phyloP scores from a whole-genome alignment of 257 asterid species.

The Hygrophila difformis region DNA sequence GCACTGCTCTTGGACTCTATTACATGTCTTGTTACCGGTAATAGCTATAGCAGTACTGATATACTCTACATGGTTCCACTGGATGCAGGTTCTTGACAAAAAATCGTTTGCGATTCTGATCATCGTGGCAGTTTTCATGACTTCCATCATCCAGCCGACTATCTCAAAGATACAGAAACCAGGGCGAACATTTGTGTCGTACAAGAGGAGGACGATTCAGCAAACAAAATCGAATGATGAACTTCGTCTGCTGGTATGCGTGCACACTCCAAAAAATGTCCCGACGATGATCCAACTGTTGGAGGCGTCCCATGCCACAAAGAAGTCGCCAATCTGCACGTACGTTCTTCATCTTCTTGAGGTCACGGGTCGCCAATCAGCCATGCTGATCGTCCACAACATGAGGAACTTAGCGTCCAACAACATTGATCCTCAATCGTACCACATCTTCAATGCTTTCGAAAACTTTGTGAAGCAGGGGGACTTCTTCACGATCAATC shows the following conservation, averaged over 20 bases:
- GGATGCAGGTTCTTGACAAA: conserved; percentile 77
- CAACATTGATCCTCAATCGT: no score
- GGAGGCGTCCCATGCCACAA: conserved; percentile 74
- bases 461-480: conserved; percentile 73
- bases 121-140: conserved; percentile 63
- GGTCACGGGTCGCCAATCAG: conserved; percentile 91
- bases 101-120: conserved; percentile 79
- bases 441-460: conserved; percentile 81
- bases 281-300: conserved; percentile 81
- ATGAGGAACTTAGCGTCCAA: no score
- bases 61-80: no score
- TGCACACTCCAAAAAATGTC: conserved; percentile 76
- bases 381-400: conserved; percentile 86
- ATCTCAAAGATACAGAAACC: conserved; percentile 71
- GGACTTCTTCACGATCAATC: conserved; percentile 48
- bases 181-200: conserved; percentile 37
- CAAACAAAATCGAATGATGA: conserved; percentile 56
- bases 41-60: no score
- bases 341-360: conserved; percentile 85
- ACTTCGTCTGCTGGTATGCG: conserved; percentile 50
- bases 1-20: conserved; percentile 18
- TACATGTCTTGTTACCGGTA: no score
- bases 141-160: conserved; percentile 51
- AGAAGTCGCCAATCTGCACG: conserved; percentile 59
- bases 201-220: conserved; percentile 65